Evolutionary conservation across 257 asterid species (phyloP).

Genomic region (Solanum etuberosum): DNA sequence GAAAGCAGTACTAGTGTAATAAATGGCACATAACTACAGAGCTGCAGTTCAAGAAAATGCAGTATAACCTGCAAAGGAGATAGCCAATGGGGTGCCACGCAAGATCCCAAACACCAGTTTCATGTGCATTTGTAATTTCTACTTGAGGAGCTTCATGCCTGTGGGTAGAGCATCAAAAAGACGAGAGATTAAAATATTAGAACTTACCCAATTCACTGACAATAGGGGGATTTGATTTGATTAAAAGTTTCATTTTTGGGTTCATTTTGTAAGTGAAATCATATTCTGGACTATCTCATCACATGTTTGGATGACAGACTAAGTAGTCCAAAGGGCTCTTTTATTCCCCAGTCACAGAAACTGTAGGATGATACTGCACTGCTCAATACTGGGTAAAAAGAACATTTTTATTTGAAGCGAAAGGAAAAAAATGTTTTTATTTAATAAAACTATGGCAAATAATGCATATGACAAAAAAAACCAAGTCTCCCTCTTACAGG

Average conservation of each 20-base stretch:
- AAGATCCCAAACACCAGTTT: constrained; percentile 94
- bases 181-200: background rate
- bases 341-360: background rate
- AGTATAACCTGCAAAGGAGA: constrained; percentile 78
- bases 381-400: background rate
- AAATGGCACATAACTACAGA: background rate
- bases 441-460: background rate
- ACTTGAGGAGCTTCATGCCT: constrained; percentile 97
- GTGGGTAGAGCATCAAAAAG: constrained; percentile 14
- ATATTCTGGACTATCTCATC: background rate
- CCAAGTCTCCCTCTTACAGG: background rate
- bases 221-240: background rate
- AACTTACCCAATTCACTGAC: background rate
- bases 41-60: background rate
- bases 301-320: background rate
- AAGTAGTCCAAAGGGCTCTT: background rate
- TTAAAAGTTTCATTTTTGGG: background rate
- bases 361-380: background rate
- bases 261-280: background rate
- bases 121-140: constrained; percentile 89
- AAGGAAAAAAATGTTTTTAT: background rate
- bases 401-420: background rate
- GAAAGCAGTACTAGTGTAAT: background rate
- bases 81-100: constrained; percentile 99
- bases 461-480: background rate